Evolutionary conservation across 805 yeast species (phyloP).

Genomic region (Komagataella phaffii): DNA sequence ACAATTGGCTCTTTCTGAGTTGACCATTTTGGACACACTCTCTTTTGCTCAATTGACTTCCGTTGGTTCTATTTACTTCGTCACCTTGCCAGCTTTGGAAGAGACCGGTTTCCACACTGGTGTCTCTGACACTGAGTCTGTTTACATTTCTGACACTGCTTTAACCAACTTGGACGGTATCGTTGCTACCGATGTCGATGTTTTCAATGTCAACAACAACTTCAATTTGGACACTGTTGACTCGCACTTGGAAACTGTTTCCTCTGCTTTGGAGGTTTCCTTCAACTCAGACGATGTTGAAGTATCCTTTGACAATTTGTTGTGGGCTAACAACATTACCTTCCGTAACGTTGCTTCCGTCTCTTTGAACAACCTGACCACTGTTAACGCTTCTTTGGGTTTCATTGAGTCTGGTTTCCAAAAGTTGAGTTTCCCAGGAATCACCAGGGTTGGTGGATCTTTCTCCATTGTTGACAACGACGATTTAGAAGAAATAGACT

Average conservation of each 20-base stretch:
- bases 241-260: conserved; percentile 61
- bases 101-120: conserved; percentile 54
- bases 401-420: conserved; percentile 61
- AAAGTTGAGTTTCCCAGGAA: conserved; percentile 35
- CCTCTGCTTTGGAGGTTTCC: conserved; percentile 65
- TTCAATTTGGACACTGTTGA: conserved; percentile 55
- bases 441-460: conserved; percentile 66
- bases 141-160: conserved; percentile 64
- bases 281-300: conserved; percentile 73
- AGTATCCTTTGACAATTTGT: conserved; percentile 53
- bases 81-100: conserved; percentile 77
- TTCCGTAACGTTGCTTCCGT: conserved; percentile 71
- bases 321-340: conserved; percentile 80
- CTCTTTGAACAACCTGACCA: conserved; percentile 51
- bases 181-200: conserved; percentile 28
- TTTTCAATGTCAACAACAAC: conserved; percentile 88
- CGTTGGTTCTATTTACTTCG: conserved; percentile 70
- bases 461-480: conserved; percentile 65
- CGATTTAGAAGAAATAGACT: conserved; percentile 53
- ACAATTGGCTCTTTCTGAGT: conserved; percentile 42
- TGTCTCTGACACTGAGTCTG: conserved; percentile 59
- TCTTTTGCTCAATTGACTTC: conserved; percentile 68
- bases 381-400: conserved; percentile 74
- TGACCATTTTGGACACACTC: conserved; percentile 55
- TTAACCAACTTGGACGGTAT: conserved; percentile 59